These are phyloP conservation scores for Diutina mesorugosa DNA, from an alignment of 1,139 yeast genomes.

Conservation along the genomic window DNA sequence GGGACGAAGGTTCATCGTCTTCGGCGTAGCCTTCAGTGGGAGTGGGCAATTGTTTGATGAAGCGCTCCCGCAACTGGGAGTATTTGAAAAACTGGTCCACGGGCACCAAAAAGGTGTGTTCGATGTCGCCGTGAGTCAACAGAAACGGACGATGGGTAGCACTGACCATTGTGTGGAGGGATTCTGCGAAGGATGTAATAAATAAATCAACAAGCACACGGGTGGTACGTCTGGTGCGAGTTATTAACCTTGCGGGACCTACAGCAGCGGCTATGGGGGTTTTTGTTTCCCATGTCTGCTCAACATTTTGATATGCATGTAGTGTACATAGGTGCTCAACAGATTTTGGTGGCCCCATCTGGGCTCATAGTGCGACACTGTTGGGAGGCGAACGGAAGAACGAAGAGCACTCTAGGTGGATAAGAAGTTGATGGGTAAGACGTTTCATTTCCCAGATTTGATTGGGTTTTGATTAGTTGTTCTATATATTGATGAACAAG, in stretches of 20 bases:
- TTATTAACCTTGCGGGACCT: not conserved
- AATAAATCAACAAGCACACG: not conserved
- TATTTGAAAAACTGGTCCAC: constrained; percentile 67
- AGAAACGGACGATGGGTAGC: constrained; percentile 46
- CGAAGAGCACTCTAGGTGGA: not conserved
- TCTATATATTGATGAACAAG: no score
- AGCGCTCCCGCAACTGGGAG: constrained; percentile 82
- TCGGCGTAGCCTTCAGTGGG: constrained; percentile 77
- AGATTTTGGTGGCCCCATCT: not conserved
- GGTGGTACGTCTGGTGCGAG: not conserved
- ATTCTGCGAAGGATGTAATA: not conserved
- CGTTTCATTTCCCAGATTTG: no score
- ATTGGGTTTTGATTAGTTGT: no score
- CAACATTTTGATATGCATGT: not conserved
- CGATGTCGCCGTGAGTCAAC: constrained; percentile 74
- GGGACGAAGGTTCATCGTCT: constrained; percentile 81
- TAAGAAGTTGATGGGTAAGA: not conserved
- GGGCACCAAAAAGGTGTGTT: constrained; percentile 81
- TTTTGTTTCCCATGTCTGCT: not conserved
- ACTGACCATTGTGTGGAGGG: not conserved
- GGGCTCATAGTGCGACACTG: not conserved
- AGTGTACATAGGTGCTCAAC: not conserved
- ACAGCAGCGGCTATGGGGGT: not conserved
- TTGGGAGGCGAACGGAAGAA: not conserved
- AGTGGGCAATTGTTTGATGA: constrained; percentile 62